A percentile compares a stretch with the other conserved stretches of the same genome.
These are phyloP conservation scores for Phytopythium vexans DNA, from an alignment of 352 stramenopile species.

Conservation along the genomic window DNA sequence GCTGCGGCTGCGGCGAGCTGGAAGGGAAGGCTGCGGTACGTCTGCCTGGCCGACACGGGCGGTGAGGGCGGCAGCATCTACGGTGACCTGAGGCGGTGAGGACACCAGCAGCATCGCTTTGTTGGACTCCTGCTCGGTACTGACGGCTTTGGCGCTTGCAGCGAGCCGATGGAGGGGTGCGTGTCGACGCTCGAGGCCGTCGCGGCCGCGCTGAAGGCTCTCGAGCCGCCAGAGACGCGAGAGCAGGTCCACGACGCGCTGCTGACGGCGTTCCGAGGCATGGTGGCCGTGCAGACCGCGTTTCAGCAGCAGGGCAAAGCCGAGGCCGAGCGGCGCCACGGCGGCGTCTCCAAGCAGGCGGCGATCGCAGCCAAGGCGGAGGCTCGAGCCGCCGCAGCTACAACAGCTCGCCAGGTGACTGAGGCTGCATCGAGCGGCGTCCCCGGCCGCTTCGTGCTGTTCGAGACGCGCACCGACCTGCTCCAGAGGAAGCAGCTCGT, in stretches of 20 bases:
- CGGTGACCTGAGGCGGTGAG: constrained; percentile 45
- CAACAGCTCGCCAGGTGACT: background rate
- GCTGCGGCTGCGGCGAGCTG: constrained; percentile 21
- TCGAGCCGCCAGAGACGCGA: constrained; percentile 29
- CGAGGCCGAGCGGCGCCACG: constrained; percentile 29
- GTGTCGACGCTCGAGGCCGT: constrained; percentile 76
- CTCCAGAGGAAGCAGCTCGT: constrained; percentile 50
- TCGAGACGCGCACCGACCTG: constrained; percentile 50
- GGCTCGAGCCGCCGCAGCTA: background rate
- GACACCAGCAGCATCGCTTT: background rate
- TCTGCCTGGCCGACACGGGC: constrained; percentile 29
- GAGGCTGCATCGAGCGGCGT: constrained; percentile 2
- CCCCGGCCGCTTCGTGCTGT: constrained; percentile 55
- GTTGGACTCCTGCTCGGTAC: background rate
- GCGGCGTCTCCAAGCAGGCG: constrained; percentile 37
- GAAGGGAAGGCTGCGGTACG: constrained; percentile 34
- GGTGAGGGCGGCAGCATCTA: constrained; percentile 43
- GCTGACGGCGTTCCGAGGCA: constrained; percentile 40
- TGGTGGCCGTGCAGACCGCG: constrained; percentile 54
- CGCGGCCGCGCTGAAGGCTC: constrained; percentile 32
- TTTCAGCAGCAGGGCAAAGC: constrained; percentile 30
- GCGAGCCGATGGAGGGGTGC: constrained; percentile 71
- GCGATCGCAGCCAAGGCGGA: constrained; percentile 23
- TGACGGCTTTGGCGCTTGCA: constrained; percentile 12
- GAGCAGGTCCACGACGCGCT: constrained; percentile 23